Evolutionary conservation across 805 yeast species (phyloP).

Genomic region (Saturnispora halmiae): DNA sequence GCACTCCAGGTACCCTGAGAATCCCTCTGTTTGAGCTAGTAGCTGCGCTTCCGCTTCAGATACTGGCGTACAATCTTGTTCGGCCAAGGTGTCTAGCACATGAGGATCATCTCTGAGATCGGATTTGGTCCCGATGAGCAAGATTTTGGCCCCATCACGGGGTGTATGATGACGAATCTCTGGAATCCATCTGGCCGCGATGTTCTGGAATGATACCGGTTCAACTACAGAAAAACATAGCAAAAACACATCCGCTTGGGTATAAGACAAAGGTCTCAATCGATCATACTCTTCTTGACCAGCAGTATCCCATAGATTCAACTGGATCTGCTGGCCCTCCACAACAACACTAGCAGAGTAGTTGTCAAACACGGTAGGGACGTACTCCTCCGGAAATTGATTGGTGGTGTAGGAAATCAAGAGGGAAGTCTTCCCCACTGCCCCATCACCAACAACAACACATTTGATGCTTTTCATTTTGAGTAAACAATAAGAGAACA

Average conservation of each 20-base stretch:
- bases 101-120: conserved; percentile 80
- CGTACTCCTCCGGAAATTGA: conserved; percentile 86
- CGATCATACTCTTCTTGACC: conserved; percentile 92
- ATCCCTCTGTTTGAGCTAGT: conserved; percentile 62
- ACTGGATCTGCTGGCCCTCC: conserved; percentile 71
- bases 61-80: conserved; percentile 54
- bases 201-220: conserved; percentile 73
- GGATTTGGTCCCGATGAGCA: conserved; percentile 81
- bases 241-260: conserved; percentile 83
- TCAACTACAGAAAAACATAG: conserved; percentile 79
- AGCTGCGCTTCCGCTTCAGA: conserved; percentile 51
- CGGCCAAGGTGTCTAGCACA: conserved; percentile 58
- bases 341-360: conserved; percentile 80
- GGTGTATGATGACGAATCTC: conserved; percentile 82
- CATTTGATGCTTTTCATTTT: conserved; percentile 86
- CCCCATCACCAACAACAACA: conserved; percentile 93
- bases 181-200: conserved; percentile 75
- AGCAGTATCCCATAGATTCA: conserved; percentile 94
- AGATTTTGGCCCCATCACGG: conserved; percentile 52
- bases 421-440: conserved; percentile 89
- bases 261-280: conserved; percentile 80
- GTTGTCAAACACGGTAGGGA: conserved; percentile 91
- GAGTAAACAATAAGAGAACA: neutral
- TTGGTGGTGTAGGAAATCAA: conserved; percentile 85
- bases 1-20: conserved; percentile 73